A percentile compares a stretch with the other conserved stretches of the same genome.
phyloP scores from a whole-genome alignment of 225 moss, liverwort and hornwort genomes.

The Marchantia polymorpha region DNA sequence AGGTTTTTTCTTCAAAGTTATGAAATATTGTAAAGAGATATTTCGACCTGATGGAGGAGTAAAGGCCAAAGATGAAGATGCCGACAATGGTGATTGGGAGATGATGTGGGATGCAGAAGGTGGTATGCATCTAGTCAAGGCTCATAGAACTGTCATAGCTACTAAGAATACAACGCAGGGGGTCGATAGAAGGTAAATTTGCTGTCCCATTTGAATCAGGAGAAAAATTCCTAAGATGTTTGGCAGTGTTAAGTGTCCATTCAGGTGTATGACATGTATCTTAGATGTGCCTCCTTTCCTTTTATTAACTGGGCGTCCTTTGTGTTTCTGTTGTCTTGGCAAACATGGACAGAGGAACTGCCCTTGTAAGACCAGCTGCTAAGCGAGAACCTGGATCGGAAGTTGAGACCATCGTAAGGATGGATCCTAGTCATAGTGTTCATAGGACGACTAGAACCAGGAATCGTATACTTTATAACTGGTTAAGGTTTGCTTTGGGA shows the following conservation, averaged over 20 bases:
- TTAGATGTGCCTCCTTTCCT: not conserved
- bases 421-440: not conserved
- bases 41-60: conserved; percentile 41
- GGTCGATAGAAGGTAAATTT: conserved; percentile 13
- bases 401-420: not conserved
- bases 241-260: too few species aligned
- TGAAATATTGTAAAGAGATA: conserved; percentile 38
- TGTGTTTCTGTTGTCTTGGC: not conserved
- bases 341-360: conserved; percentile 19
- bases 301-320: not conserved
- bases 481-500: conserved; percentile 49
- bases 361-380: conserved; percentile 30
- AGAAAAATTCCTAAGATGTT: not conserved
- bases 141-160: conserved; percentile 39
- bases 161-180: conserved; percentile 35
- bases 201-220: not conserved
- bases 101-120: conserved; percentile 92
- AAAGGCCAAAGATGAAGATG: conserved; percentile 73
- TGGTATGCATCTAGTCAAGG: conserved; percentile 72
- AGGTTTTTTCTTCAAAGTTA: conserved; percentile 38
- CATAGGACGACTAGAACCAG: conserved; percentile 46
- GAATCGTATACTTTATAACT: conserved; percentile 42
- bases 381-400: conserved; percentile 19
- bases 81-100: conserved; percentile 69
- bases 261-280: too few species aligned